Base-by-base conservation (phyloP, 192 early-diverging fungal genomes). In the Radiomyces spectabilis region DNA sequence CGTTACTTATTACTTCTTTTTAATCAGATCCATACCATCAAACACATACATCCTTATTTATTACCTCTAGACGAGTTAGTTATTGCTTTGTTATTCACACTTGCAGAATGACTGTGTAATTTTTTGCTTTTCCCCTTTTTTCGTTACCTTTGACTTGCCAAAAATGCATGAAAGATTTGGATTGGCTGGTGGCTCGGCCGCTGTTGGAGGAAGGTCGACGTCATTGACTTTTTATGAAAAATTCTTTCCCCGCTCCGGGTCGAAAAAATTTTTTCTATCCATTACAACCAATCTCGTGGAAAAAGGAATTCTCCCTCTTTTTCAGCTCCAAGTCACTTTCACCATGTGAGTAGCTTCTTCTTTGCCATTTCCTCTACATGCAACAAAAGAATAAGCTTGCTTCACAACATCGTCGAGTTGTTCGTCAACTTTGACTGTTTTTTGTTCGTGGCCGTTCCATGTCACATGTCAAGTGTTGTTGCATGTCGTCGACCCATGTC, bases 251-350 rank as follows among this genome's bases (percentile, higher is more conserved):
- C 21, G 9, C 24, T 21, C 4, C 24, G 10, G 29, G 3, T 15
- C 21, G 30, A 9, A 4, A 27, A 48, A 5, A 27, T 6, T 48
- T 48, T 21, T 48, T 12, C 21, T 27, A 27, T 16, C 26, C 30
- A 27, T 26, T 48, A 13, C n/a, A n/a, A n/a, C n/a, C n/a, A n/a
- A n/a, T n/a, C n/a, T n/a, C n/a, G n/a, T n/a, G n/a, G n/a, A n/a
- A n/a, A n/a, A n/a, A n/a, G n/a, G n/a, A n/a, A n/a, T 48, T 48
- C 46, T 26, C 30, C 24, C 46, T 48, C 46, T 48, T 48, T 48
- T 31, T 48, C 30, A 29, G 3, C 3, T 12, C 27, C 24, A 13
- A 12, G n/a, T n/a, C 29, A 30, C 7, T 31, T 5, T 48, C 46
- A 48, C 24, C 46, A 48, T 48, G 46, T 48, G 30, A 48, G 46